These are phyloP conservation scores for Jamesozyma hellenica DNA, from an alignment of 805 yeast species.

Conservation along the genomic window DNA sequence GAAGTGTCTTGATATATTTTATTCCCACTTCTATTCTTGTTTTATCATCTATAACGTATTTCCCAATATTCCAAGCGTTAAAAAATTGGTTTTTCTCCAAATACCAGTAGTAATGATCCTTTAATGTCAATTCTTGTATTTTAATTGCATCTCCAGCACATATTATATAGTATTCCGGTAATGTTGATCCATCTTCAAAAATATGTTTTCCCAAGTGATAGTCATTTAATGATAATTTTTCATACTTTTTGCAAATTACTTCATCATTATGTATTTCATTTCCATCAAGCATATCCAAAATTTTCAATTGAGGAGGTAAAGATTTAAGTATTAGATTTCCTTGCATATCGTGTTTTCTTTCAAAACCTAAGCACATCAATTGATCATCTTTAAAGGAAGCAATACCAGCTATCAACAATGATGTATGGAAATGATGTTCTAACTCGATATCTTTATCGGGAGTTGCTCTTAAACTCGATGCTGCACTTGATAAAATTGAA, in stretches of 20 bases:
- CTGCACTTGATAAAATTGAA: slow-evolving; percentile 31
- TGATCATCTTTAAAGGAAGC: slow-evolving; percentile 66
- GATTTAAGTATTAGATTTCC: slow-evolving; percentile 19
- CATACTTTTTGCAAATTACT: slow-evolving; percentile 48
- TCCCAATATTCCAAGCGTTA: slow-evolving; percentile 75
- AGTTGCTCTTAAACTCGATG: slow-evolving; percentile 38
- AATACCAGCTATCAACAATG: slow-evolving; percentile 59
- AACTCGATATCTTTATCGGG: slow-evolving; percentile 34
- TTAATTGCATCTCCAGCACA: slow-evolving; percentile 76
- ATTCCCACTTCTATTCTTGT: slow-evolving; percentile 54
- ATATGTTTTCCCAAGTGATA: slow-evolving; percentile 53
- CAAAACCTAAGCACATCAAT: slow-evolving; percentile 35
- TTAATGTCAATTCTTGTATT: slow-evolving; percentile 58
- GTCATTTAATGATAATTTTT: slow-evolving; percentile 67
- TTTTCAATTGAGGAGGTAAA: slow-evolving; percentile 66
- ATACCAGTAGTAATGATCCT: slow-evolving; percentile 70
- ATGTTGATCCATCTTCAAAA: slow-evolving; percentile 27
- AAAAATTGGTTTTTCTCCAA: slow-evolving; percentile 40
- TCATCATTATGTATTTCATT: slow-evolving; percentile 74
- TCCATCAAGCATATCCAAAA: slow-evolving; percentile 55
- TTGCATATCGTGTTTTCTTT: slow-evolving; percentile 11
- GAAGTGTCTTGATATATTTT: slow-evolving; percentile 35
- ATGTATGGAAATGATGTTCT: slow-evolving; percentile 32
- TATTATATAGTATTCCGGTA: slow-evolving; percentile 48
- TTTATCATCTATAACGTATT: slow-evolving; percentile 39